These are phyloP conservation scores for Cymbopogon flexuosus DNA, from an alignment of 202 grass and related monocot species.

Conservation along the genomic window DNA sequence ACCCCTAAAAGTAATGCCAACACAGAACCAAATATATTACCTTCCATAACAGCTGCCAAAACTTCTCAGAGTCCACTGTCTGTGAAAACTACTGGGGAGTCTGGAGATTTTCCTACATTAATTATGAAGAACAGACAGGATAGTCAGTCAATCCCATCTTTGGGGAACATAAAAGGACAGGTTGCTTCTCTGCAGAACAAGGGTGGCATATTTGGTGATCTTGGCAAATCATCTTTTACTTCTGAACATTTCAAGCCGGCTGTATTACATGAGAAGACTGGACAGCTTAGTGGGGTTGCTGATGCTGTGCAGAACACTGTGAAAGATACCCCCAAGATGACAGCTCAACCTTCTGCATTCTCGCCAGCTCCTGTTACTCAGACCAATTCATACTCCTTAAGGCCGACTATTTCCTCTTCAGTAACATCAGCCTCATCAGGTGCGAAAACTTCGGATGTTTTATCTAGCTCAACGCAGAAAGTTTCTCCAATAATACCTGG, in stretches of 20 bases:
- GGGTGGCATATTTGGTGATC: slow-evolving; percentile 35
- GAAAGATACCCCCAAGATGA: slow-evolving; percentile 38
- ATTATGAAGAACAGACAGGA: slow-evolving; percentile 33
- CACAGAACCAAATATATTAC: slow-evolving; percentile 30
- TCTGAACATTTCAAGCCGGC: slow-evolving; percentile 34
- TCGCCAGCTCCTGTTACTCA: slow-evolving; percentile 20
- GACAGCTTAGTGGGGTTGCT: slow-evolving; percentile 21
- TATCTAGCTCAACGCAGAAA: slow-evolving; percentile 38
- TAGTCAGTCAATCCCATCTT: slow-evolving; percentile 27
- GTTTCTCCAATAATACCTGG: slow-evolving; percentile 21
- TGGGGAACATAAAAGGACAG: slow-evolving; percentile 33
- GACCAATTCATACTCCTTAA: slow-evolving; percentile 19
- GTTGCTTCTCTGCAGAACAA: slow-evolving; percentile 36
- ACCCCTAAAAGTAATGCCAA: slow-evolving; percentile 44
- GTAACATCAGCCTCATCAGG: slow-evolving; percentile 26
- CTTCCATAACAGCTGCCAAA: slow-evolving; percentile 23
- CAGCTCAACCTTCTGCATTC: slow-evolving; percentile 36
- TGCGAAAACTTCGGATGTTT: slow-evolving; percentile 30
- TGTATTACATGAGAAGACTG: slow-evolving; percentile 36
- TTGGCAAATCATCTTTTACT: slow-evolving; percentile 47
- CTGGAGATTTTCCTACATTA: slow-evolving; percentile 37
- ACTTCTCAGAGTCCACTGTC: slow-evolving; percentile 25
- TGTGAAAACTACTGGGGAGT: slow-evolving; percentile 40
- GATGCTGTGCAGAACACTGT: slow-evolving; percentile 17
- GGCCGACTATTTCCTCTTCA: slow-evolving; percentile 27